phyloP scores from a whole-genome alignment of 2,329 filamentous ascomycete genomes.

The Penicillium vulpinum region DNA sequence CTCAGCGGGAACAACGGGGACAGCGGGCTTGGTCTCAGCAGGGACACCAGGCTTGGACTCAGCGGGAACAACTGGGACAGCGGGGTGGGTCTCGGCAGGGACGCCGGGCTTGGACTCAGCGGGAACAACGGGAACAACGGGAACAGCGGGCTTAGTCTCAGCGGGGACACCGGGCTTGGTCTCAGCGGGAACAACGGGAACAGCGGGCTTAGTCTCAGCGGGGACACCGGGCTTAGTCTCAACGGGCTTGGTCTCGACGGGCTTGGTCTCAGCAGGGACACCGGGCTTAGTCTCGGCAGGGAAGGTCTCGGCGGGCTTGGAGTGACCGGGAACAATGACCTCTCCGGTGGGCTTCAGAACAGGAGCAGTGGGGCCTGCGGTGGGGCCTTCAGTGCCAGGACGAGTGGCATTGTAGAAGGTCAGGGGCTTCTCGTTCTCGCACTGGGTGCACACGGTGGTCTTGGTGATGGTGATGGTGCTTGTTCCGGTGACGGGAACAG shows the following conservation, averaged over 20 bases:
- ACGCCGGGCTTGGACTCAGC: not conserved
- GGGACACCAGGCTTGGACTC: not conserved
- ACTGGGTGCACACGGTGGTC: conserved; percentile 27
- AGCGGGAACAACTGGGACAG: not conserved
- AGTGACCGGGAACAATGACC: conserved; percentile 3
- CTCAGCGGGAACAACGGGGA: not conserved
- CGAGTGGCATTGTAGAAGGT: conserved; percentile 17
- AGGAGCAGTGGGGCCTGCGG: conserved; percentile 10
- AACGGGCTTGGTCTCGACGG: not conserved
- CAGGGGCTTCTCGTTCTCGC: conserved; percentile 20
- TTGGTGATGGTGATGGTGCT: conserved; percentile 32
- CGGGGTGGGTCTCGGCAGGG: not conserved
- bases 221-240: conserved; percentile 5
- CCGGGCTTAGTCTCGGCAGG: conserved; percentile 3
- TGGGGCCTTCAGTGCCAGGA: conserved; percentile 11
- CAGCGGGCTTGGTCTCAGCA: conserved; percentile 7
- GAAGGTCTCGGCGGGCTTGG: not conserved
- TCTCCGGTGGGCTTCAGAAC: conserved; percentile 13
- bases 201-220: conserved; percentile 1
- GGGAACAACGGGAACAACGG: not conserved
- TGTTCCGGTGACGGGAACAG: conserved; percentile 34
- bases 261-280: not conserved
- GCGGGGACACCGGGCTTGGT: not conserved
- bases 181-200: not conserved
- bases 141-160: conserved; percentile 5